Evolutionary conservation across 1,139 yeast species (phyloP), one percentile per base, ranked within the genome.

Genomic region (Saccharomycopsis hybrid): DNA sequence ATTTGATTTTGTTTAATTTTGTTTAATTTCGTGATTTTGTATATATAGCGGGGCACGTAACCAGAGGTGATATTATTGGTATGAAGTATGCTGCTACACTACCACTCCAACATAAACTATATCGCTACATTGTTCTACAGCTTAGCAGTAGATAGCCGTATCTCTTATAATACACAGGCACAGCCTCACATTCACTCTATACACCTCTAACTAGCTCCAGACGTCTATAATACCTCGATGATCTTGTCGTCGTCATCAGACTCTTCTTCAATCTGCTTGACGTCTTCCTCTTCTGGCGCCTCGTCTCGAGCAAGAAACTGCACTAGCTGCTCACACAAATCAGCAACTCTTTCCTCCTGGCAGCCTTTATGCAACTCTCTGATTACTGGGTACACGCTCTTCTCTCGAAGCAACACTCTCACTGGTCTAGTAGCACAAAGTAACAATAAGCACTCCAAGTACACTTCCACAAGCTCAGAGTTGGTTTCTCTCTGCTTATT

Each of bases 291-390:
- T n/a, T 54, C 51, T 24, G 73, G 72, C 18, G 80, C 84, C 61
- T 89, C 97, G 60, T 90, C 97, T 71, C 97, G 80, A 90, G 85
- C 84, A 56, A 89, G 72, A 82, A 87, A 77, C 63, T 89, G 90
- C 24, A 88, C 97, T 44, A 83, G 62, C 65, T 86, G 75, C 57
- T 83, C 87, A 68, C 86, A 79, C 53, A 82, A 65, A 44, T 85
- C 95, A 41, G 73, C 72, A 24, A 88, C 75, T 28, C 76, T 77
- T 44, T 84, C 92, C 49, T 80, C 77, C 11, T 79, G 77, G 4
- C 73, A 69, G 43, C 76, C 81, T 61, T 84, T 81, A 62, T 92
- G 96, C 50, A 92, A 71, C 66, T 87, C 96, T 62, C 95, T 81
- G 46, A 92, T 73, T 54, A 92, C 66, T 18, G 95, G 84, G 62